Evolutionary conservation across 805 yeast species (phyloP).

Genomic region (Dipodascopsis uninucleata): DNA sequence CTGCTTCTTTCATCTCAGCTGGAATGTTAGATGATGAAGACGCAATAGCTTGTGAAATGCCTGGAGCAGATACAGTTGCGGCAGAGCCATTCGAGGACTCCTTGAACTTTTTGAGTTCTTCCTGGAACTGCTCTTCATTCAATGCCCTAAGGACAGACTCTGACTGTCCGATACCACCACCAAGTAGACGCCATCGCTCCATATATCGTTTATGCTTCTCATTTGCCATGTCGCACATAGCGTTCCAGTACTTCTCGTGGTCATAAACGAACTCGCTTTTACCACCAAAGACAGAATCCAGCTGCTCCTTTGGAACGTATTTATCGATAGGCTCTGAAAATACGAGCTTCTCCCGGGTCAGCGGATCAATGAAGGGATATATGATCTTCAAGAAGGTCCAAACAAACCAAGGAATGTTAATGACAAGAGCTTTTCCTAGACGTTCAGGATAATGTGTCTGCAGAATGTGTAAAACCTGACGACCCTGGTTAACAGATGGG

Average conservation of each 20-base stretch:
- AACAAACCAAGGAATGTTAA: slow-evolving; percentile 91
- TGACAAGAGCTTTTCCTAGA: slow-evolving; percentile 83
- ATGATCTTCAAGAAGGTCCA: slow-evolving; percentile 89
- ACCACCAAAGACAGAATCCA: slow-evolving; percentile 85
- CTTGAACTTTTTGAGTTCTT: slow-evolving; percentile 10
- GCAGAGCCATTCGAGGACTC: slow-evolving; percentile 13
- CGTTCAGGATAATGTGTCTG: slow-evolving; percentile 98
- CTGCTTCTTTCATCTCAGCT: slow-evolving; percentile 14
- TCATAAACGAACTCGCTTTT: slow-evolving; percentile 75
- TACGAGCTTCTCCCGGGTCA: slow-evolving; percentile 88
- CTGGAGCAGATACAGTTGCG: not conserved
- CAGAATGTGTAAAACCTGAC: slow-evolving; percentile 85
- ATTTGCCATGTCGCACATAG: slow-evolving; percentile 57
- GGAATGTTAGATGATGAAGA: slow-evolving; percentile 15
- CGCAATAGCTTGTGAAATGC: not conserved
- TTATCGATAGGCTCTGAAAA: slow-evolving; percentile 84
- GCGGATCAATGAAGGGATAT: slow-evolving; percentile 93
- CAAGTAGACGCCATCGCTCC: slow-evolving; percentile 66
- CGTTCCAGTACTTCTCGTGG: slow-evolving; percentile 78
- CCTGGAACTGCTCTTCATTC: slow-evolving; percentile 17
- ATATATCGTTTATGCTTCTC: slow-evolving; percentile 60
- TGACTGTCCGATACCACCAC: slow-evolving; percentile 70
- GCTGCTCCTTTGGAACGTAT: slow-evolving; percentile 75
- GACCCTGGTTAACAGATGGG: slow-evolving; percentile 85
- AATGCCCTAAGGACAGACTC: slow-evolving; percentile 73